Evolutionary conservation across 2,329 filamentous ascomycete genomes (phyloP).

Genomic region (Nothophoma quercina): DNA sequence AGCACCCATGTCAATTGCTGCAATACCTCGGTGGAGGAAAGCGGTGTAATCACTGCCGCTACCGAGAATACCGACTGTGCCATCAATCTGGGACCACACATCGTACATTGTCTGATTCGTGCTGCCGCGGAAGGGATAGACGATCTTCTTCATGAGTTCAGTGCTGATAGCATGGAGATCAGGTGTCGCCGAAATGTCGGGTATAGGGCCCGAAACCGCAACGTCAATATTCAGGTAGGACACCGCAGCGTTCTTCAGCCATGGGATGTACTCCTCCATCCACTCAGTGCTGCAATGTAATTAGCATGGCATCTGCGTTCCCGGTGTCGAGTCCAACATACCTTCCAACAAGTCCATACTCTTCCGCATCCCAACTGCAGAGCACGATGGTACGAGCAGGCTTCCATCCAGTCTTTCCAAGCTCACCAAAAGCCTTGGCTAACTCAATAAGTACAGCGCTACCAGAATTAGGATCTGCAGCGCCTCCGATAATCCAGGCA

Average conservation of each 20-base stretch:
- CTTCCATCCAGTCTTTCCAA: slow-evolving; percentile 60
- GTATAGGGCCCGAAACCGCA: slow-evolving; percentile 55
- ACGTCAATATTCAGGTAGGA: slow-evolving; percentile 62
- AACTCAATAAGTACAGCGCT: slow-evolving; percentile 60
- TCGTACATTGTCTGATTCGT: slow-evolving; percentile 56
- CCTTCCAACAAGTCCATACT: slow-evolving; percentile 49
- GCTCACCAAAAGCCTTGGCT: slow-evolving; percentile 58
- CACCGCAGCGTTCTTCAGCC: slow-evolving; percentile 54
- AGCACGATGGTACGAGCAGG: slow-evolving; percentile 59
- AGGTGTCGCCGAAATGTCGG: slow-evolving; percentile 50
- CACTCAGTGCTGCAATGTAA: slow-evolving; percentile 53
- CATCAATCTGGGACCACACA: slow-evolving; percentile 50
- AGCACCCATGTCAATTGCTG: slow-evolving; percentile 53
- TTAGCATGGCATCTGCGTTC: slow-evolving; percentile 1
- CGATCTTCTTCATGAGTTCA: slow-evolving; percentile 51
- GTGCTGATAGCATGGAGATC: slow-evolving; percentile 50
- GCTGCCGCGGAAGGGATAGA: slow-evolving; percentile 49
- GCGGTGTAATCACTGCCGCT: slow-evolving; percentile 57
- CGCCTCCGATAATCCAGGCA: slow-evolving; percentile 63
- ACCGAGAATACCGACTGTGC: slow-evolving; percentile 54
- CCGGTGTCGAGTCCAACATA: slow-evolving; percentile 2
- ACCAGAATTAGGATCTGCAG: slow-evolving; percentile 61
- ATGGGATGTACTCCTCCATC: slow-evolving; percentile 59
- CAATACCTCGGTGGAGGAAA: slow-evolving; percentile 56
- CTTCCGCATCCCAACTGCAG: slow-evolving; percentile 54